Percentiles rank a stretch among this genome's conserved stretches.
Conservation (phyloP, 2,329 filamentous ascomycete genomes). For the Didymella pomorum region DNA sequence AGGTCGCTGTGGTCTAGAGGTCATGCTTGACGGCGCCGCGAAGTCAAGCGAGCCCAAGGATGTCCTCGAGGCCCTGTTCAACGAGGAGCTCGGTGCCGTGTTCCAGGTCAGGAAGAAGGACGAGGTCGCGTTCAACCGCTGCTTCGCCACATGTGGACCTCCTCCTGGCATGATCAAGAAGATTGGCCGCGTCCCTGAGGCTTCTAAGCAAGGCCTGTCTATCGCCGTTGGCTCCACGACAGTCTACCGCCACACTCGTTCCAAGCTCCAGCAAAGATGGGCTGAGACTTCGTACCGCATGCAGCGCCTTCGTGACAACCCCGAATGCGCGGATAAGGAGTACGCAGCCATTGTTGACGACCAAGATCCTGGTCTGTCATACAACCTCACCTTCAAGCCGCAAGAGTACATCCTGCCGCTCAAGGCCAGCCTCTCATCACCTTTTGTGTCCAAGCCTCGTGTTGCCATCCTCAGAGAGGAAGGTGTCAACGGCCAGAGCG, state of each 20-base stretch:
- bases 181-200: slow-evolving; percentile 77
- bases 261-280: slow-evolving; percentile 86
- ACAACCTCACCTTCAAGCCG: slow-evolving; percentile 81
- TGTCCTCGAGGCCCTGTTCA: slow-evolving; percentile 84
- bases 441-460: slow-evolving; percentile 70
- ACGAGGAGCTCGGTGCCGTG: slow-evolving; percentile 92
- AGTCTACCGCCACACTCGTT: slow-evolving; percentile 73
- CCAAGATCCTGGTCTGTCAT: slow-evolving; percentile 81
- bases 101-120: slow-evolving; percentile 92
- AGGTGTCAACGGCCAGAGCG: slow-evolving; percentile 93
- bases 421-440: slow-evolving; percentile 66
- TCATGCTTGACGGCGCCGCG: slow-evolving; percentile 79
- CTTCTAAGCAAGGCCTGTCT: slow-evolving; percentile 75
- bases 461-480: slow-evolving; percentile 96
- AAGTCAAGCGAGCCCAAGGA: slow-evolving; percentile 68
- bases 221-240: slow-evolving; percentile 75
- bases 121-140: slow-evolving; percentile 84
- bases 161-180: slow-evolving; percentile 82
- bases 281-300: slow-evolving; percentile 87
- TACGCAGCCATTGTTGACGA: slow-evolving; percentile 77
- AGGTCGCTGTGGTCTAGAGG: slow-evolving; percentile 84
- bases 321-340: slow-evolving; percentile 84
- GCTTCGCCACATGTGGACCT: slow-evolving; percentile 89
- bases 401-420: slow-evolving; percentile 78
- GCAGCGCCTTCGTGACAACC: slow-evolving; percentile 90